Base-by-base conservation (phyloP, 2,329 filamentous ascomycete species). In the Metarhizium humberi region DNA sequence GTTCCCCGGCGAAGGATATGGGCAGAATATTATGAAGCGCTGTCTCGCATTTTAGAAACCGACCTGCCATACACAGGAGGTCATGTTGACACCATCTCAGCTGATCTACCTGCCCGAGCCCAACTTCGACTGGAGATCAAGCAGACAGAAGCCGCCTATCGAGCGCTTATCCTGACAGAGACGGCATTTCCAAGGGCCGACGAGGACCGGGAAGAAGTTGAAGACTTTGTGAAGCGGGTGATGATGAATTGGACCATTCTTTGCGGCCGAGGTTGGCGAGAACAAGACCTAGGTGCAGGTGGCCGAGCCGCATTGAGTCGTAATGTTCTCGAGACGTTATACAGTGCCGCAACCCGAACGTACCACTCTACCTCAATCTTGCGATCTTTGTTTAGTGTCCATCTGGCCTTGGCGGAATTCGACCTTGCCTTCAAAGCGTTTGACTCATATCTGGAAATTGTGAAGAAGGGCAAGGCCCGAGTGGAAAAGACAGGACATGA, bases 351-450 rank as follows among this genome's bases (percentile, higher is more conserved):
- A 7, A 90, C 88, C 10, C 96, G 94, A 70, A 96, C 92, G 0
- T 99, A 94, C 66, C 94, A 99, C 71, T 99, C 94, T 1, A 95
- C 92, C 1, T 77, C 90, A 10, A 88, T 97, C 58, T 75, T 99
- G 34, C 81, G 92, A 56, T 83, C 92, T 63, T 78, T 99, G 0
- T 97, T 97, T 67, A 86, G 84, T 11, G 87, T 96, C 2, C 94
- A 99, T 68, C 78, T 92, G 18, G 82, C 90, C 2, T 77, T 96
- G 18, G 90, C 91, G 8, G 92, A 99, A 62, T 97, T 96, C 61
- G 90, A 96, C 55, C 75, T 97, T 51, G 92, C 92, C 1, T 85
- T 95, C 68, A 91, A 91, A 66, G 89, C 94, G 0, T 89, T 96
- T 59, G 88, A 95, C 67, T 92, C 92, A 0, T 99, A 97, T 69